A percentile compares a stretch with the other conserved stretches of the same genome.
Evolutionary conservation across 371 early-diverging fungal genomes (phyloP).

Genomic region (Mortierella sp.): DNA sequence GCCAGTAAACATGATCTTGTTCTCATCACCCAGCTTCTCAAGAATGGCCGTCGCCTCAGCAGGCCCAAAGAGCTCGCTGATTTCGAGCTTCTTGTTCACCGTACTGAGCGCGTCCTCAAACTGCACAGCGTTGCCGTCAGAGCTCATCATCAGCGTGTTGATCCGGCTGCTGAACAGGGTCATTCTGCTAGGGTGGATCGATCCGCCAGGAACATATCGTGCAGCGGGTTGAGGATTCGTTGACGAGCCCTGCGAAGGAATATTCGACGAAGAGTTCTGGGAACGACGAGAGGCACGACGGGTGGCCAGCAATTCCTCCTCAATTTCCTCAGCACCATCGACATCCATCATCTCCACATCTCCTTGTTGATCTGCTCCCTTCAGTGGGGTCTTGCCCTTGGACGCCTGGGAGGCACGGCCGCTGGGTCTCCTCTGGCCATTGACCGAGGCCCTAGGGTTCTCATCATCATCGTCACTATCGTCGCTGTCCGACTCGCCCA

Average conservation of each 20-base stretch:
- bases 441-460: conserved; percentile 3
- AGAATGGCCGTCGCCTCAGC: conserved; percentile 68
- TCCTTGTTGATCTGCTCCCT: conserved; percentile 25
- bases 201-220: conserved; percentile 46
- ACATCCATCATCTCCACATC: conserved; percentile 63
- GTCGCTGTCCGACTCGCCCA: conserved; percentile 57
- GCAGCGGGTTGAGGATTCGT: not conserved
- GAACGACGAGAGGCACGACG: conserved; percentile 43
- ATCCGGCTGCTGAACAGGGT: conserved; percentile 33
- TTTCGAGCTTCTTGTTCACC: conserved; percentile 61
- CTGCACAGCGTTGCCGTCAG: conserved; percentile 49
- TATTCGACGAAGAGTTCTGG: conserved; percentile 28
- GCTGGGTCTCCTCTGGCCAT: conserved; percentile 18
- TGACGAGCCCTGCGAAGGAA: conserved; percentile 39
- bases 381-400: conserved; percentile 48
- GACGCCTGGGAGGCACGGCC: conserved; percentile 5
- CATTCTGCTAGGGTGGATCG: conserved; percentile 43
- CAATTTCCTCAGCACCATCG: conserved; percentile 49
- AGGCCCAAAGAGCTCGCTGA: conserved; percentile 56
- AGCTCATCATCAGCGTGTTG: conserved; percentile 38
- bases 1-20: conserved; percentile 80
- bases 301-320: conserved; percentile 60
- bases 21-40: conserved; percentile 70
- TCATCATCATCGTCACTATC: conserved; percentile 60
- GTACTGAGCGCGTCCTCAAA: conserved; percentile 62